Evolutionary conservation across 192 early-diverging fungal genomes (phyloP).

Genomic region (Endogone sp.): DNA sequence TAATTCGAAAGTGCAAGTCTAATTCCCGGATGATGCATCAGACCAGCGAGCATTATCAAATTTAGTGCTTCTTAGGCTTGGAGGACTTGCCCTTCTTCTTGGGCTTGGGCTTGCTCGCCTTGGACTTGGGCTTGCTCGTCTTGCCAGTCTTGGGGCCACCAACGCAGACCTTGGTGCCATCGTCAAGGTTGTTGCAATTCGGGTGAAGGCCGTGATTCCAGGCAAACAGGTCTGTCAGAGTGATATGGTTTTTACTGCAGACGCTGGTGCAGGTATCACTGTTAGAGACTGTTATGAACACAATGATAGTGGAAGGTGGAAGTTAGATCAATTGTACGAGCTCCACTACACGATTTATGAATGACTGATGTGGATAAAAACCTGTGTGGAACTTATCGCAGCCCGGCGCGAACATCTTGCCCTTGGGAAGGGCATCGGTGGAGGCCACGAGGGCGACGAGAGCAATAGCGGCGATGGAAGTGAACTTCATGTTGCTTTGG

Average conservation of each 20-base stretch:
- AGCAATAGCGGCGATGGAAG: not conserved
- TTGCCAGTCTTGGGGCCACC: not conserved
- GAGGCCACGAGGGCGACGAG: not conserved
- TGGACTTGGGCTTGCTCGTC: not conserved
- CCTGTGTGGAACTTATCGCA: not conserved
- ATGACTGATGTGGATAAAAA: not conserved
- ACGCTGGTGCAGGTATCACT: not conserved
- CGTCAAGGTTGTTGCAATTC: not conserved
- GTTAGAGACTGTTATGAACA: not conserved
- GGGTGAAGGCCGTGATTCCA: not conserved
- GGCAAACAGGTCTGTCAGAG: not conserved
- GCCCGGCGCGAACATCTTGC: not conserved
- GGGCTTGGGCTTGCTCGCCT: not conserved
- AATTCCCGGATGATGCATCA: no score
- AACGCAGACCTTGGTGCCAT: not conserved
- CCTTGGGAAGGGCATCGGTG: not conserved
- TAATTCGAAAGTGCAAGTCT: no score
- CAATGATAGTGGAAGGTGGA: not conserved
- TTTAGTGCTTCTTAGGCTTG: no score
- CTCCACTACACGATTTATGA: not conserved
- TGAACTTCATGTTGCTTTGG: not conserved
- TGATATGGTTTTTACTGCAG: not conserved
- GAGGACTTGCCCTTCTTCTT: not conserved
- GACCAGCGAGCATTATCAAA: no score
- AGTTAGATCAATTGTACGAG: not conserved